These are phyloP conservation scores for Irpex lacteus DNA, from an alignment of 1,284 basidiomycete genomes.

Conservation along the genomic window DNA sequence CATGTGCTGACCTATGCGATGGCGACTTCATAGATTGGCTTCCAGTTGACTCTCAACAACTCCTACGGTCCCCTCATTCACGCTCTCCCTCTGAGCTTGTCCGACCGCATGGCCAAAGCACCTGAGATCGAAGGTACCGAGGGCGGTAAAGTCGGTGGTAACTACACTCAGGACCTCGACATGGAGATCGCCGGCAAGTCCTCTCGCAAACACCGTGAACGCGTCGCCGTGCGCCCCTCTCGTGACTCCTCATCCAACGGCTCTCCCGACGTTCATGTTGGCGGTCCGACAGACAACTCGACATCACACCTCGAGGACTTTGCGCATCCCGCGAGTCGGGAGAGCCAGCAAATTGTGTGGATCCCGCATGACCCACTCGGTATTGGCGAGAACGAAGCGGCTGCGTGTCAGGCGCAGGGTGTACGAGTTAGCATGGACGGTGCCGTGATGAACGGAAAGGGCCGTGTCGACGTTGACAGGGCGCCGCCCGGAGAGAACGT, in stretches of 20 bases:
- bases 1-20: no score
- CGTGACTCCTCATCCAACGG: conserved; percentile 46
- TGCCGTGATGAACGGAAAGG: conserved; percentile 66
- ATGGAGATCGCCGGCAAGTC: conserved; percentile 13
- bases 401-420: conserved; percentile 51
- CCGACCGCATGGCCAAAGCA: conserved; percentile 49
- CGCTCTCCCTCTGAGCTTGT: conserved; percentile 74
- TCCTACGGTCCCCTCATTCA: conserved; percentile 66
- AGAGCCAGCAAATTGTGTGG: conserved; percentile 78
- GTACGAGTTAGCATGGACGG: conserved; percentile 53
- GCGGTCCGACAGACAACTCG: conserved; percentile 20
- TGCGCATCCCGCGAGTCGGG: conserved; percentile 76
- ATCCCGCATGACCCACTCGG: conserved; percentile 73
- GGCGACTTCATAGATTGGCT: conserved; percentile 46
- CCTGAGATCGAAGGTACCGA: conserved; percentile 17
- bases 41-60: conserved; percentile 63
- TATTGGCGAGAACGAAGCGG: conserved; percentile 61
- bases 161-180: conserved; percentile 6
- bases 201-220: conserved; percentile 29
- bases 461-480: conserved; percentile 56
- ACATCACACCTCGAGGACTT: conserved; percentile 46
- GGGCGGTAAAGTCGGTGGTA: conserved; percentile 11
- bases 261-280: conserved; percentile 24
- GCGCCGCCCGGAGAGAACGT: conserved; percentile 36
- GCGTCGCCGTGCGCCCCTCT: conserved; percentile 58